Evolutionary conservation across 2,329 filamentous ascomycete genomes (phyloP), one percentile per base, ranked within the genome.

Genomic region (Apiospora hydei): DNA sequence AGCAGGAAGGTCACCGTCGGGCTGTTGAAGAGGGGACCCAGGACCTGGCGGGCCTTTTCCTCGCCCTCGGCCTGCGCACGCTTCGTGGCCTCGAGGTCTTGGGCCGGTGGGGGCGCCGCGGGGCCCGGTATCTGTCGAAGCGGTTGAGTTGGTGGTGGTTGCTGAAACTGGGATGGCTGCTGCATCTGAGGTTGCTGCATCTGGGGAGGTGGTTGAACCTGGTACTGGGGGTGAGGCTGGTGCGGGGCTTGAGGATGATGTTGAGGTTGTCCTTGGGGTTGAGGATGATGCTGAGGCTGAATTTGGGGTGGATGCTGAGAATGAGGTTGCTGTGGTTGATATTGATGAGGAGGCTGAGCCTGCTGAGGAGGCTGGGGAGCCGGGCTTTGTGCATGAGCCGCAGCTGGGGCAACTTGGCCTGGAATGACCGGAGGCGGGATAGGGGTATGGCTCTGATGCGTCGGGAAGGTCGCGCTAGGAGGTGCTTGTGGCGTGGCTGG

Each of bases 1-100:
- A 94, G 84, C 5, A 95, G 83, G 76, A 94, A 92, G 34, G 89
- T 86, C 11, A 94, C 90, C 0, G 92, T 93, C 0, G 92, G 89
- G 21, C 89, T 88, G 30, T 84, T 85, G 16, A 91, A 88, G 64
- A 92, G 85, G 0, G 86, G 81, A 0, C 93, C 93, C 0, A 94
- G 85, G 1, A 94, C 88, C 72, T 92, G 88, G 1, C 85, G 83
- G 0, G 92, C 92, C 21, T 88, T 84, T 2, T 84, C 82, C 76
- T 91, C 84, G 4, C 91, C 91, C 11, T 85, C 82, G 13, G 82
- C 80, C 74, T 89, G 87, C 4, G 80, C 77, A 30, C 83, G 83
- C 73, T 85, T 80, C 34, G 82, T 77, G 43, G 81, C 81, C 49
- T 83, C 79, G 53, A 82, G 77, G 57, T 84, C 72, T 30, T 67